phyloP scores from a whole-genome alignment of 2,329 filamentous ascomycete genomes.

The Hirsutella thompsonii region DNA sequence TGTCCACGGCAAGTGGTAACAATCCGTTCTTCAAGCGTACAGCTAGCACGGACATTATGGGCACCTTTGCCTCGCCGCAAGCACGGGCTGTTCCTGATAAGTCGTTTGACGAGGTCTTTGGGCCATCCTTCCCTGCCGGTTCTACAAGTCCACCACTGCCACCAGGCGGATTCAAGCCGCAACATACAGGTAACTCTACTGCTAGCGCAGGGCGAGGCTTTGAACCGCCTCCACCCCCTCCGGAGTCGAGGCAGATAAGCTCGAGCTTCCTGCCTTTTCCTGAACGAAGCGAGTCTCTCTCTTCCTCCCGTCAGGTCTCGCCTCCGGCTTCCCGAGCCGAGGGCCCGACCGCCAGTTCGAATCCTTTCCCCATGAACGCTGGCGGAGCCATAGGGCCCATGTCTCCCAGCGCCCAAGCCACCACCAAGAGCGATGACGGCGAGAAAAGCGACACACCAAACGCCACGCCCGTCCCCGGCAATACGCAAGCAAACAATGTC shows the following conservation, averaged over 20 bases:
- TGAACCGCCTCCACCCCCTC: constrained; percentile 37
- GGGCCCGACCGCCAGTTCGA: constrained; percentile 26
- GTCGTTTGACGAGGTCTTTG: constrained; percentile 80
- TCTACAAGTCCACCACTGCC: constrained; percentile 29
- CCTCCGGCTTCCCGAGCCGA: constrained; percentile 48
- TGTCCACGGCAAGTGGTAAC: constrained; percentile 59
- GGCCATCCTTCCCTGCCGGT: constrained; percentile 45
- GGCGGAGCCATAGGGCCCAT: constrained; percentile 7
- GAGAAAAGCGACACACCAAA: constrained; percentile 13
- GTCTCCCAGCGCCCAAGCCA: not conserved
- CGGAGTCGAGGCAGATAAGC: constrained; percentile 65
- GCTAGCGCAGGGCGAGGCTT: constrained; percentile 26
- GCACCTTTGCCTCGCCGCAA: constrained; percentile 36
- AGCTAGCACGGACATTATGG: constrained; percentile 46
- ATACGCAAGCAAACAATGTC: constrained; percentile 9
- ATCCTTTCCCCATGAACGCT: constrained; percentile 10
- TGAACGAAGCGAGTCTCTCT: constrained; percentile 52
- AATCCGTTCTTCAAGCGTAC: constrained; percentile 88
- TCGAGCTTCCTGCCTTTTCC: constrained; percentile 64
- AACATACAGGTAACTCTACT: constrained; percentile 43
- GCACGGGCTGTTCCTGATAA: constrained; percentile 42
- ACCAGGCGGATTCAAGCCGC: constrained; percentile 30
- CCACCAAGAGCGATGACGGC: constrained; percentile 5
- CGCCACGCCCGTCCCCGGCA: constrained; percentile 13
- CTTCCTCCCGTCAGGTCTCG: constrained; percentile 67